Conservation (phyloP, 2,329 filamentous ascomycete genomes). For the Lecanicillium sp. region DNA sequence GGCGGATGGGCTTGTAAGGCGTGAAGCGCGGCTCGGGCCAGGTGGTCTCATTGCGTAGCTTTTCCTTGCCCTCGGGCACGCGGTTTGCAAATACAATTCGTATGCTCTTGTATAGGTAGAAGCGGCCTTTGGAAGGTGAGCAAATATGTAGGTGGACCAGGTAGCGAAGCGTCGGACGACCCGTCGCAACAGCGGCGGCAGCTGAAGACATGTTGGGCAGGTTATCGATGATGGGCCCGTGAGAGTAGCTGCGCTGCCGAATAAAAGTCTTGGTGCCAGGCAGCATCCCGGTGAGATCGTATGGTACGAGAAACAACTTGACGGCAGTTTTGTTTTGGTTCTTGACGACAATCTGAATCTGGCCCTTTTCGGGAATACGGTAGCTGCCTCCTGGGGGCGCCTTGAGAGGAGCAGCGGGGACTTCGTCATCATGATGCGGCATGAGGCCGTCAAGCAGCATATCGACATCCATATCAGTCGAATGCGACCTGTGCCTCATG, state of each 20-base stretch:
- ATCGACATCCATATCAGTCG: conserved; percentile 28
- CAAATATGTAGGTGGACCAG: conserved; percentile 92
- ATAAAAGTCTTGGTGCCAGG: conserved; percentile 94
- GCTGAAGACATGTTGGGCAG: conserved; percentile 27
- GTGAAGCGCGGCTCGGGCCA: conserved; percentile 82
- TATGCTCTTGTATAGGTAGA: conserved; percentile 85
- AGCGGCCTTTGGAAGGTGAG: conserved; percentile 74
- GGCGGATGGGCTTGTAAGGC: conserved; percentile 65
- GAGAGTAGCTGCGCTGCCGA: conserved; percentile 86
- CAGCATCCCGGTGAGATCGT: conserved; percentile 88
- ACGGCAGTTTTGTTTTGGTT: conserved; percentile 98
- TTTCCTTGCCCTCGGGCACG: conserved; percentile 92
- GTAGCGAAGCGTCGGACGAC: conserved; percentile 76
- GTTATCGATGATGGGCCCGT: conserved; percentile 75
- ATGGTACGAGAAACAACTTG: conserved; percentile 90
- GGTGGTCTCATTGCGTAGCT: conserved; percentile 81
- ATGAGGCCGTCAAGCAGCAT: conserved; percentile 17
- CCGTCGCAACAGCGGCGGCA: conserved; percentile 22
- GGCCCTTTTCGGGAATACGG: conserved; percentile 86
- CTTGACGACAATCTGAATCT: conserved; percentile 94
- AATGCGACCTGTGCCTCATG: conserved; percentile 48
- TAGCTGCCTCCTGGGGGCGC: conserved; percentile 84
- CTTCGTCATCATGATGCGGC: conserved; percentile 11
- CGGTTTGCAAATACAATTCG: conserved; percentile 95
- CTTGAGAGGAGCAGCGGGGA: conserved; percentile 35